Evolutionary conservation across 2,329 filamentous ascomycete genomes (phyloP).

Genomic region (Phialophora expanda): DNA sequence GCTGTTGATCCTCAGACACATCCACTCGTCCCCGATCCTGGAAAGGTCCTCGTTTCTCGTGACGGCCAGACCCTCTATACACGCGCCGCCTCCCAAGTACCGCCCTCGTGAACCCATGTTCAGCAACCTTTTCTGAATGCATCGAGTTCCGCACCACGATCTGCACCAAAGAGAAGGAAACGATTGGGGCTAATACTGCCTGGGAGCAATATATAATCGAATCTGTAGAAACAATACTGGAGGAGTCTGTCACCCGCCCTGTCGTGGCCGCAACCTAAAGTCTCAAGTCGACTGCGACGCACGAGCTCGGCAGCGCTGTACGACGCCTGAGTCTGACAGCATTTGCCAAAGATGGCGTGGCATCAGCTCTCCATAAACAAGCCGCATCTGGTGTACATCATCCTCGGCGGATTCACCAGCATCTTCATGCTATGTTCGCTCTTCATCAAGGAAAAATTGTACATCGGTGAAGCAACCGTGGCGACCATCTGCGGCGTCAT

Average conservation of each 20-base stretch:
- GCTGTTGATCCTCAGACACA: neutral
- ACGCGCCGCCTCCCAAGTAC: neutral
- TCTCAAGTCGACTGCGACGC: neutral
- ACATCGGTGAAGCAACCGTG: slow-evolving; percentile 97
- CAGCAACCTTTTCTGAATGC: slow-evolving; percentile 32
- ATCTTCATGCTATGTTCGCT: slow-evolving; percentile 98
- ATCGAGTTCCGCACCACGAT: slow-evolving; percentile 30
- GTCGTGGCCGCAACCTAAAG: slow-evolving; percentile 16
- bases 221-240: slow-evolving; percentile 6
- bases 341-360: slow-evolving; percentile 53
- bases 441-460: slow-evolving; percentile 96
- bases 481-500: slow-evolving; percentile 74
- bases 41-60: neutral
- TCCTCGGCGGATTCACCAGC: slow-evolving; percentile 94
- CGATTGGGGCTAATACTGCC: slow-evolving; percentile 35
- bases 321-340: slow-evolving; percentile 5
- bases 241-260: slow-evolving; percentile 35
- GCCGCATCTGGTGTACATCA: slow-evolving; percentile 97
- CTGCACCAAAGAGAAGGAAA: slow-evolving; percentile 32
- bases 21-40: neutral
- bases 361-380: slow-evolving; percentile 72
- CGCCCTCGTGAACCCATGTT: slow-evolving; percentile 1
- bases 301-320: neutral
- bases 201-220: slow-evolving; percentile 9
- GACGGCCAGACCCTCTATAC: neutral